phyloP scores from a whole-genome alignment of 2,329 filamentous ascomycete species.

The Monilinia fructigena region DNA sequence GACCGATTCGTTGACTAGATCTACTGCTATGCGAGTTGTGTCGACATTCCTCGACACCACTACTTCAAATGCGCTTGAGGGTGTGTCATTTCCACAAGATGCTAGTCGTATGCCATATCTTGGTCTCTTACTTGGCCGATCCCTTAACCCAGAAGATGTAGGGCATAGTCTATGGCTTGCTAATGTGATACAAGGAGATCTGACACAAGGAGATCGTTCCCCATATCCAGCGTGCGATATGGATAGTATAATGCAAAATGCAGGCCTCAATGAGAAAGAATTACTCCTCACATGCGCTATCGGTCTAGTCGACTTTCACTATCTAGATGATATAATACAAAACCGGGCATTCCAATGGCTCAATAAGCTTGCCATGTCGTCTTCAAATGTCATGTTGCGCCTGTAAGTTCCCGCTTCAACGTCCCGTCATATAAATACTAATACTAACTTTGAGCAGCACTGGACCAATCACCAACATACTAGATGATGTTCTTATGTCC shows the following conservation, averaged over 20 bases:
- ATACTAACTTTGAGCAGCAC: conserved; percentile 44
- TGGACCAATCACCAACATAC: conserved; percentile 54
- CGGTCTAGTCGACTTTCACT: conserved; percentile 64
- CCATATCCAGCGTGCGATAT: conserved; percentile 44
- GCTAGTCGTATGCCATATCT: conserved; percentile 53
- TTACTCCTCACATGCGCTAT: conserved; percentile 62
- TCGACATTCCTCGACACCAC: conserved; percentile 60
- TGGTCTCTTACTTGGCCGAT: conserved; percentile 57
- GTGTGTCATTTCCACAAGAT: conserved; percentile 36
- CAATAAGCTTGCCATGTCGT: conserved; percentile 52
- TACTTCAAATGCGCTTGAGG: conserved; percentile 38
- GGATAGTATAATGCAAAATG: conserved; percentile 44
- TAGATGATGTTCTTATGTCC: conserved; percentile 59
- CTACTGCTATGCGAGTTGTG: conserved; percentile 58
- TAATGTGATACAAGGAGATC: conserved; percentile 37
- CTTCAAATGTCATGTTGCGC: conserved; percentile 57
- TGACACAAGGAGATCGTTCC: conserved; percentile 36
- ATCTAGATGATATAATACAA: conserved; percentile 62
- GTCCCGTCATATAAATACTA: neutral
- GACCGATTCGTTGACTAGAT: conserved; percentile 59
- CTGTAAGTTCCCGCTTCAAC: conserved; percentile 48
- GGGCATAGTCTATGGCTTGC: conserved; percentile 62
- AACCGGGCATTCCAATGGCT: conserved; percentile 59
- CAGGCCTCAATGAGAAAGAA: conserved; percentile 58
- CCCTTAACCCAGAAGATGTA: conserved; percentile 56